Base-by-base conservation (phyloP, 2,329 filamentous ascomycete genomes). In the Aspergillus sp. region DNA sequence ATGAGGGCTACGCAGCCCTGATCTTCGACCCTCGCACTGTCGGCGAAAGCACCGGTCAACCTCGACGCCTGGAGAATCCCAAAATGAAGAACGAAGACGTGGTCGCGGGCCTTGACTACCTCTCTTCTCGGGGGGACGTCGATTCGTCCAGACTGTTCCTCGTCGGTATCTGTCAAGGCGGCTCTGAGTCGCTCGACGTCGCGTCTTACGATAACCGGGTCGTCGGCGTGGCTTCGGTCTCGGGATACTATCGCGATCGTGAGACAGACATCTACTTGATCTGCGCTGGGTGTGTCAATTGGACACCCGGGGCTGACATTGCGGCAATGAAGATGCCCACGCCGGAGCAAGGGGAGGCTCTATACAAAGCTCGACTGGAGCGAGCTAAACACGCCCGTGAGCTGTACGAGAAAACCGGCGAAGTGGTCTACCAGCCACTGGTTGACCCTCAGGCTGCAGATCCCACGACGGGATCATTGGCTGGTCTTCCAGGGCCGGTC, bases 11-110 rank as follows among this genome's bases (percentile, higher is more conserved):
- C 36, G 58, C 59, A 27, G 57, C 58, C 4, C 39, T 62, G 35
- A 58, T 62, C 27, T 62, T 62, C 45, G 59, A 62, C 39, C 59
- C 59, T 5, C 57, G 59, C 34, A 62, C 58, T 3, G 59, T 62
- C 10, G 57, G 59, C 5, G 59, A 62, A 38, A 62, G 58, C 42
- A 57, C 59, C 11, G 59, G 59, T 19, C 40, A 52, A 40, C 59
- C 59, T 5, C 54, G 59, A 29, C 56, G 59, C 30, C 46, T 51
- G 26, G 58, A 61, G 45, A 61, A 60, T 26, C 58, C 58, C 5
- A 54, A 54, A 43, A 60, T 59, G 58, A 59, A 60, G 50, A 60
- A 60, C 39, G 58, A 60, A 34, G 57, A 60, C 36, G 52, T 51
- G 31, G 42, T 60, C 40, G 48, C 56, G 2, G 56, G 58, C 12